Conservation (phyloP, 305 asterid genomes). For the Fraxinus angustifolia region DNA sequence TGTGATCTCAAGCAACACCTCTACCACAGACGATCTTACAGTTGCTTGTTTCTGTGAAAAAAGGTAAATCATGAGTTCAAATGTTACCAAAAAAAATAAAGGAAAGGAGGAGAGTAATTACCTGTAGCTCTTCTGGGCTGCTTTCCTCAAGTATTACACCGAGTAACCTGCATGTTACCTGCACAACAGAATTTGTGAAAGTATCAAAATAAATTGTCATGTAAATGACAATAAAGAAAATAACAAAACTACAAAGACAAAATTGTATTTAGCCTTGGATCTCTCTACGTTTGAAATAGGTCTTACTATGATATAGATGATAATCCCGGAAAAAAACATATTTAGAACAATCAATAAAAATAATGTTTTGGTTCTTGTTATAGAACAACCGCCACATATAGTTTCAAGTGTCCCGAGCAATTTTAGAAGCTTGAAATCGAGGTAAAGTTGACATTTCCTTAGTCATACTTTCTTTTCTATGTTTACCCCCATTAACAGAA, state of each 20-base stretch:
- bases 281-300: background rate
- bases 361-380: background rate
- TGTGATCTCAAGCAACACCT: conserved; percentile 80
- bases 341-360: background rate
- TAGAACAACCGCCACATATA: background rate
- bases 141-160: conserved; percentile 86
- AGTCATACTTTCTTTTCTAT: background rate
- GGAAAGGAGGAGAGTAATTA: conserved; percentile 23
- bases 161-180: conserved; percentile 88
- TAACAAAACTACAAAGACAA: conserved; percentile 3
- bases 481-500: background rate
- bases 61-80: conserved; percentile 23
- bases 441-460: background rate
- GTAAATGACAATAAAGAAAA: background rate
- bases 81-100: conserved; percentile 2
- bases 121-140: conserved; percentile 95
- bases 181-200: conserved; percentile 22
- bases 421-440: background rate
- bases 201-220: conserved; percentile 8
- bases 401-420: background rate
- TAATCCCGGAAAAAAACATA: background rate
- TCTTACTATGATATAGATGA: background rate
- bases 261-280: background rate
- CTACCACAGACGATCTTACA: conserved; percentile 72
- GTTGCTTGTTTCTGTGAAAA: conserved; percentile 74